phyloP scores from a whole-genome alignment of 2,329 filamentous ascomycete genomes.

The Diaporthe sp. region DNA sequence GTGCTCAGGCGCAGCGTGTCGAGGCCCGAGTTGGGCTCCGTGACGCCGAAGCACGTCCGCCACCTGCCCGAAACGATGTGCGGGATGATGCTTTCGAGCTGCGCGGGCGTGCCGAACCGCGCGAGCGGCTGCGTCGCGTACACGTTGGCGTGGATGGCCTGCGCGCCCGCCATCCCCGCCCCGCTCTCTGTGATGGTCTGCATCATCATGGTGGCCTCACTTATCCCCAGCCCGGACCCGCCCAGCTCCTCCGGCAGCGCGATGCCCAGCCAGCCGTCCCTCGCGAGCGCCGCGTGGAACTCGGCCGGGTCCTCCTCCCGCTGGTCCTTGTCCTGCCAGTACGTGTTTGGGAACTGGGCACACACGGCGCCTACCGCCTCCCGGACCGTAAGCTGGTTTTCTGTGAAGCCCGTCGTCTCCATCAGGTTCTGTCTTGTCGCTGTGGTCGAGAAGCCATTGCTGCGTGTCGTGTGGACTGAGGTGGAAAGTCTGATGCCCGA shows the following conservation, averaged over 20 bases:
- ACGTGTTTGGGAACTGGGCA: constrained; percentile 78
- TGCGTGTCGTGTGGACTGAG: constrained; percentile 45
- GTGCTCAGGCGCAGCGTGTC: constrained; percentile 82
- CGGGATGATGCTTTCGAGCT: constrained; percentile 75
- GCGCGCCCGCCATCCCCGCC: constrained; percentile 81
- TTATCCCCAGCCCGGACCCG: constrained; percentile 82
- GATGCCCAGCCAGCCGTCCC: constrained; percentile 86
- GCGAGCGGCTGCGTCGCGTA: constrained; percentile 84
- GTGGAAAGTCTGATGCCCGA: not conserved
- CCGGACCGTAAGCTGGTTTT: constrained; percentile 79
- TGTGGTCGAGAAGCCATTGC: constrained; percentile 55
- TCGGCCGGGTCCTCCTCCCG: constrained; percentile 79
- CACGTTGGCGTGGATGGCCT: constrained; percentile 75
- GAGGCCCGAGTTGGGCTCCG: constrained; percentile 85
- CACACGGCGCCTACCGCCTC: constrained; percentile 79
- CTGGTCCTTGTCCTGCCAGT: constrained; percentile 83
- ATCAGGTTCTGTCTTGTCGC: constrained; percentile 63
- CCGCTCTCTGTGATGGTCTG: constrained; percentile 85
- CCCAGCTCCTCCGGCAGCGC: constrained; percentile 82
- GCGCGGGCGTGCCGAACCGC: constrained; percentile 77
- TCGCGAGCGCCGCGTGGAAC: constrained; percentile 81
- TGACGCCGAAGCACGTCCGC: constrained; percentile 86
- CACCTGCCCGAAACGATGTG: constrained; percentile 80
- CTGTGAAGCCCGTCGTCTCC: constrained; percentile 80
- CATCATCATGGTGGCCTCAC: constrained; percentile 89